Evolutionary conservation across 345 rosid species (phyloP).

Genomic region (Ailanthus altissimus): DNA sequence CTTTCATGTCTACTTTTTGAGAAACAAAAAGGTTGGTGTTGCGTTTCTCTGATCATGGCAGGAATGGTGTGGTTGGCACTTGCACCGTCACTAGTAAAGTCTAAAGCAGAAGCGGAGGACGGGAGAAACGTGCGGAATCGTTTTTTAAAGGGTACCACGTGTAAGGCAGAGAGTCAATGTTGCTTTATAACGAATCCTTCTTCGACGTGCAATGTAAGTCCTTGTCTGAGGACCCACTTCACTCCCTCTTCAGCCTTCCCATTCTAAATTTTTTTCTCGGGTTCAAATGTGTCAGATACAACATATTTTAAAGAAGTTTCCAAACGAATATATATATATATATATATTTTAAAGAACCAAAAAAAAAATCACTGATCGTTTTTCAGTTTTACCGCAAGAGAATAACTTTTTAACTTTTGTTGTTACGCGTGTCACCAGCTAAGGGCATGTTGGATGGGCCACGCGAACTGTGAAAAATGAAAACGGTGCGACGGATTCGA

Average conservation of each 20-base stretch:
- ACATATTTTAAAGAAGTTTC: too few relatives aligned
- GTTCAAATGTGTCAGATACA: too few relatives aligned
- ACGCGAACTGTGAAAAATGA: background rate
- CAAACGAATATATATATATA: too few relatives aligned
- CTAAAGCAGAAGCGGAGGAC: too few relatives aligned
- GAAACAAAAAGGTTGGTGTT: background rate
- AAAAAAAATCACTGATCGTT: background rate
- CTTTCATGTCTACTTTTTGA: background rate
- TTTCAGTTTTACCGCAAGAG: background rate
- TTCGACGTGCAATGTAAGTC: conserved; percentile 19
- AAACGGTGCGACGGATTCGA: too few relatives aligned
- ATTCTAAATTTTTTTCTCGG: too few relatives aligned
- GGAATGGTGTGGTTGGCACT: background rate
- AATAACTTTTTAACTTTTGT: background rate
- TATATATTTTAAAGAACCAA: too few relatives aligned
- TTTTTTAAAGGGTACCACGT: background rate
- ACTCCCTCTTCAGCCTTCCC: background rate
- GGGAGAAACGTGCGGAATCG: conserved; percentile 23
- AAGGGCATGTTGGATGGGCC: background rate
- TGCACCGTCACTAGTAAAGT: too few relatives aligned
- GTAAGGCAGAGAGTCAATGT: conserved; percentile 22
- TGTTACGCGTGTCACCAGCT: background rate
- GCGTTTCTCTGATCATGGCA: conserved; percentile 14
- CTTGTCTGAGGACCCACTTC: background rate
- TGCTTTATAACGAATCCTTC: conserved; percentile 4